Conservation (phyloP, 805 yeast species). For the Yamadazyma scolyti region DNA sequence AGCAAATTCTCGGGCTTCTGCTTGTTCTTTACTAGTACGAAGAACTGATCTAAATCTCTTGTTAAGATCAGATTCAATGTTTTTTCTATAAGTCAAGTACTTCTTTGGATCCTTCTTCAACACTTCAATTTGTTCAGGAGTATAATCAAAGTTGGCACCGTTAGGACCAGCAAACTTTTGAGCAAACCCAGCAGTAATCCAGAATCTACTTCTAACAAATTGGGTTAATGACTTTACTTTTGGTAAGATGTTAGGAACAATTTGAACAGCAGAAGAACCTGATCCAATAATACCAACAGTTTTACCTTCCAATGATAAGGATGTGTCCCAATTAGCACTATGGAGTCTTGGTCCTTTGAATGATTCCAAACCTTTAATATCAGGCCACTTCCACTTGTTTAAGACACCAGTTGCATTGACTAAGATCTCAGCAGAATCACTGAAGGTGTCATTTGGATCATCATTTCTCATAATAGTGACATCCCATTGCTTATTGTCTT, state of each 20-base stretch:
- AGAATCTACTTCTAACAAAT: conserved; percentile 5
- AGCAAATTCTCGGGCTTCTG: conserved; percentile 1
- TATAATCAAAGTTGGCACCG: conserved; percentile 1
- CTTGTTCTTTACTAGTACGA: conserved; percentile 1
- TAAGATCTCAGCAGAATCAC: conserved; percentile 2
- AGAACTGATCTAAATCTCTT: conserved; percentile 2
- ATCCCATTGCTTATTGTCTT: conserved; percentile 2
- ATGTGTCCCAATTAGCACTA: conserved; percentile 5
- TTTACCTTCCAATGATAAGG: conserved; percentile 4
- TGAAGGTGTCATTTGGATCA: conserved; percentile 1
- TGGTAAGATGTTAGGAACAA: conserved; percentile 5
- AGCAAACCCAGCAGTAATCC: conserved; percentile 6
- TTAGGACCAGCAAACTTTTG: conserved; percentile 16
- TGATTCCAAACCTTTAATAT: conserved; percentile 4
- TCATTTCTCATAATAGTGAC: conserved; percentile 1
- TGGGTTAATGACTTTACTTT: conserved; percentile 6
- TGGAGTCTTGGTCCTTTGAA: conserved; percentile 7
- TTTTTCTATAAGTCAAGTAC: conserved; percentile 2
- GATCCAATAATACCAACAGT: conserved; percentile 7
- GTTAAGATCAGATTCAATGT: conserved; percentile 2
- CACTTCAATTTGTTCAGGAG: conserved; percentile 1
- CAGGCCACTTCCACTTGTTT: conserved; percentile 2
- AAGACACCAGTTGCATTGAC: conserved; percentile 4
- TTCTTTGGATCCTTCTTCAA: conserved; percentile 1
- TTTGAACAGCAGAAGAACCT: conserved; percentile 7